Percentiles rank a stretch among this genome's conserved stretches.
These are phyloP conservation scores for Waltergamsia citrina DNA, from an alignment of 2,329 filamentous ascomycete species.

Conservation along the genomic window DNA sequence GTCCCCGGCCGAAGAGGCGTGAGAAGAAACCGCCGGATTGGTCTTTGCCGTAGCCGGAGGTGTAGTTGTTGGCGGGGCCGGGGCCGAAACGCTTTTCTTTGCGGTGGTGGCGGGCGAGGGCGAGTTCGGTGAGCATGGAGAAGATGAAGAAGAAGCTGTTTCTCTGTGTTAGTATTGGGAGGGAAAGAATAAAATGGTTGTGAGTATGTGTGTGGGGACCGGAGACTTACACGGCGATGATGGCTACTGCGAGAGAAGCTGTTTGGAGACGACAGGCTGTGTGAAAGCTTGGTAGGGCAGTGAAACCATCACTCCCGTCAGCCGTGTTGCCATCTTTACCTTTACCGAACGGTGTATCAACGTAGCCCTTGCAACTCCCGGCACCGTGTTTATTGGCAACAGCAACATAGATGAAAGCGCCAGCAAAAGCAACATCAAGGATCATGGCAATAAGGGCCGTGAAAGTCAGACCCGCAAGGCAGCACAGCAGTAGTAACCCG, in stretches of 20 bases:
- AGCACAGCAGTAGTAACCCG: constrained; percentile 69
- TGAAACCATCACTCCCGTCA: constrained; percentile 37
- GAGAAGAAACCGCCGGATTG: constrained; percentile 9
- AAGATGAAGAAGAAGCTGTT: constrained; percentile 67
- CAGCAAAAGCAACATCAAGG: constrained; percentile 68
- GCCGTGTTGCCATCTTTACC: constrained; percentile 44
- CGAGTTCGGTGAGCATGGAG: constrained; percentile 59
- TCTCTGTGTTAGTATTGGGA: not conserved
- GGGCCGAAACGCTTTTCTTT: constrained; percentile 64
- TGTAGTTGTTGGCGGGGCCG: constrained; percentile 43
- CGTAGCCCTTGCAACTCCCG: constrained; percentile 46
- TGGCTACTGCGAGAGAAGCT: constrained; percentile 66
- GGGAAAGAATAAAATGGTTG: not conserved
- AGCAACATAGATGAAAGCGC: constrained; percentile 74
- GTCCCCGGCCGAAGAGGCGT: constrained; percentile 19
- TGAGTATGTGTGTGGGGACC: not conserved
- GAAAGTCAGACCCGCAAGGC: constrained; percentile 63
- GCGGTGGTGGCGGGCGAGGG: constrained; percentile 61
- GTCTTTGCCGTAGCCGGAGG: constrained; percentile 32
- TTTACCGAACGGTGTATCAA: constrained; percentile 60
- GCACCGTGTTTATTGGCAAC: constrained; percentile 62
- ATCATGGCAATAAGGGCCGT: constrained; percentile 66
- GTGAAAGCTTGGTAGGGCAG: constrained; percentile 33
- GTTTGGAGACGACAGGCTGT: constrained; percentile 66
- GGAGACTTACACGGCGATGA: constrained; percentile 60